These are phyloP conservation scores for Fusarium virguliforme DNA, from an alignment of 2,329 filamentous ascomycete species.

Conservation along the genomic window DNA sequence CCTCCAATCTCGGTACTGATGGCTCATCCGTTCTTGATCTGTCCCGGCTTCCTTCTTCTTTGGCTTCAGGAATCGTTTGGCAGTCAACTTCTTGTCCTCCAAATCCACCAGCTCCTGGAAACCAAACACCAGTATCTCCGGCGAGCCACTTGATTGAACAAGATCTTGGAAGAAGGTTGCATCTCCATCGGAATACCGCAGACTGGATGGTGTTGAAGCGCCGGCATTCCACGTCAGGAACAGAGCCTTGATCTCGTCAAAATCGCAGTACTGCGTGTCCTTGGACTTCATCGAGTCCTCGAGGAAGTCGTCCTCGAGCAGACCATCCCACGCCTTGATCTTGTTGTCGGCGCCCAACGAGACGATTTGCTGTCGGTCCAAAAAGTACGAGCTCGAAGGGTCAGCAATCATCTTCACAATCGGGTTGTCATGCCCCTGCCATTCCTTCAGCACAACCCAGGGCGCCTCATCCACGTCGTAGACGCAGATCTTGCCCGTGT, in stretches of 20 bases:
- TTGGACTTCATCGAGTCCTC: conserved; percentile 89
- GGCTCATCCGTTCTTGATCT: conserved; percentile 93
- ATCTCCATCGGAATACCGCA: conserved; percentile 80
- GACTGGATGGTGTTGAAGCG: conserved; percentile 89
- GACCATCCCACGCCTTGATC: conserved; percentile 90
- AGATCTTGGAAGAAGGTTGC: conserved; percentile 85
- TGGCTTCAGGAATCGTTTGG: conserved; percentile 93
- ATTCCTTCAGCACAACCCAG: conserved; percentile 94
- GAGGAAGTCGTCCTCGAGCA: conserved; percentile 95
- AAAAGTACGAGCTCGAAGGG: conserved; percentile 85
- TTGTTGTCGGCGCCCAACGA: conserved; percentile 91
- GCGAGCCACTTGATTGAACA: conserved; percentile 81
- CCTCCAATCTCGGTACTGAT: conserved; percentile 96
- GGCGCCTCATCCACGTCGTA: conserved; percentile 89
- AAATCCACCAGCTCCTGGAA: conserved; percentile 99
- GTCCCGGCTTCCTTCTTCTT: conserved; percentile 88
- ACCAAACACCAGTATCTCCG: conserved; percentile 94
- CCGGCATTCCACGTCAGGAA: conserved; percentile 98
- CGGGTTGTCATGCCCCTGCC: conserved; percentile 90
- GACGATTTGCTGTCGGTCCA: conserved; percentile 87
- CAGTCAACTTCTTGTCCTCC: conserved; percentile 96
- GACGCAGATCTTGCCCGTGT: conserved; percentile 92
- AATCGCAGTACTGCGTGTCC: conserved; percentile 87
- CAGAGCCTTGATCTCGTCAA: conserved; percentile 84
- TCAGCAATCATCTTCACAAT: conserved; percentile 85